phyloP scores from a whole-genome alignment of 2,329 filamentous ascomycete species.

The Neocatenulostroma microsporum region DNA sequence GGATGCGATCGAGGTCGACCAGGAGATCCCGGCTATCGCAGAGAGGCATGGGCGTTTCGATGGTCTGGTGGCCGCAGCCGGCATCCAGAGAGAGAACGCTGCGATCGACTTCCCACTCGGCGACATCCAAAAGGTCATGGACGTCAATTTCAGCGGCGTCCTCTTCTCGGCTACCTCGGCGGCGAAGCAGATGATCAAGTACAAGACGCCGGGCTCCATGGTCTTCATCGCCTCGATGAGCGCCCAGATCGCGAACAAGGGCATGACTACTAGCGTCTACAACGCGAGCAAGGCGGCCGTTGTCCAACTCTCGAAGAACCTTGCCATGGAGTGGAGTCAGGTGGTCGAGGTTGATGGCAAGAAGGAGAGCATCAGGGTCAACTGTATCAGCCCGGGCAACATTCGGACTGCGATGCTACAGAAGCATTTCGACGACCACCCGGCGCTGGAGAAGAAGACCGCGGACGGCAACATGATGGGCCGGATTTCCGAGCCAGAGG shows the following conservation, averaged over 20 bases:
- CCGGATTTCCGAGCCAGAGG: slow-evolving; percentile 21
- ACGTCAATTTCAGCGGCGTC: slow-evolving; percentile 45
- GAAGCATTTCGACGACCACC: slow-evolving; percentile 26
- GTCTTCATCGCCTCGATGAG: slow-evolving; percentile 47
- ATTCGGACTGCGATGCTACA: slow-evolving; percentile 31
- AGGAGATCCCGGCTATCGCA: slow-evolving; percentile 22
- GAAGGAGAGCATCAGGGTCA: slow-evolving; percentile 24
- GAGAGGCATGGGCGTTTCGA: slow-evolving; percentile 21
- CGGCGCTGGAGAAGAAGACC: slow-evolving; percentile 23
- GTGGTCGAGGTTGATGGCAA: slow-evolving; percentile 22
- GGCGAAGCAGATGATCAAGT: slow-evolving; percentile 43
- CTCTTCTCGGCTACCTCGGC: slow-evolving; percentile 35
- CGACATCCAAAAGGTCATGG: slow-evolving; percentile 32
- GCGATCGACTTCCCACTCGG: slow-evolving; percentile 26
- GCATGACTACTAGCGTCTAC: slow-evolving; percentile 31
- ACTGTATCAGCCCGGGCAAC: slow-evolving; percentile 28
- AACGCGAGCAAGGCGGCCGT: slow-evolving; percentile 50
- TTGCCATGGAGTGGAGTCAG: slow-evolving; percentile 46
- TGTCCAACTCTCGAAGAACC: slow-evolving; percentile 43
- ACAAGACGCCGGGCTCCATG: slow-evolving; percentile 44
- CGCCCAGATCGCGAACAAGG: slow-evolving; percentile 44
- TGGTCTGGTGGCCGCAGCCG: slow-evolving; percentile 27
- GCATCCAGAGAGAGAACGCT: slow-evolving; percentile 21
- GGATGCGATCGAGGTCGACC: slow-evolving; percentile 25
- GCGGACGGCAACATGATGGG: slow-evolving; percentile 28